These are phyloP conservation scores for Saxophila tyrrhenica DNA, from an alignment of 495 filamentous ascomycete species.

Conservation along the genomic window DNA sequence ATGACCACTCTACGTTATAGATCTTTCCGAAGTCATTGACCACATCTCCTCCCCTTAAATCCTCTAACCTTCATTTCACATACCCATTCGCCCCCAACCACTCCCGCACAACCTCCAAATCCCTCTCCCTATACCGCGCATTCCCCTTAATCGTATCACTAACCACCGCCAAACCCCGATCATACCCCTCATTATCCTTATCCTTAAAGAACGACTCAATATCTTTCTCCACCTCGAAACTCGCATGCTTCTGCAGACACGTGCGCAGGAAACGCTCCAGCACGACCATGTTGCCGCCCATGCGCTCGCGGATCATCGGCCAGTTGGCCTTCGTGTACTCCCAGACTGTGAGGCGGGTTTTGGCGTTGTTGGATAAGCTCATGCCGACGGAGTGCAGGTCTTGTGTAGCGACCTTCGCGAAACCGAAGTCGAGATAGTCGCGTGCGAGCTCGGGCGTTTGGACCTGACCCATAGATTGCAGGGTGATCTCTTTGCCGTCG, in stretches of 20 bases:
- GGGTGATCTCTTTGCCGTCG: constrained; percentile 78
- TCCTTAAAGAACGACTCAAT: constrained; percentile 73
- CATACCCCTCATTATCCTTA: constrained; percentile 71
- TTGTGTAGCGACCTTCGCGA: constrained; percentile 64
- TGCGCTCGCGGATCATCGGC: constrained; percentile 49
- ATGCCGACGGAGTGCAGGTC: constrained; percentile 75
- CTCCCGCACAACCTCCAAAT: constrained; percentile 52
- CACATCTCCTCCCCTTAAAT: too few relatives aligned
- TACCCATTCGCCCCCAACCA: constrained; percentile 62
- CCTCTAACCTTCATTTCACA: constrained; percentile 13
- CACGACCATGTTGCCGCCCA: constrained; percentile 72
- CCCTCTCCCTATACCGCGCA: constrained; percentile 64
- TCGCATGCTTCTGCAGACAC: constrained; percentile 65
- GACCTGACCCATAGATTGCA: constrained; percentile 64
- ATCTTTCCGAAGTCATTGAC: too few relatives aligned
- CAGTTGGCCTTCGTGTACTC: constrained; percentile 73
- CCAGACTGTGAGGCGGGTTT: constrained; percentile 63
- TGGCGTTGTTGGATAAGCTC: constrained; percentile 58
- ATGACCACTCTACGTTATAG: not conserved
- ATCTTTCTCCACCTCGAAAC: constrained; percentile 54
- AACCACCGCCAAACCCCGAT: constrained; percentile 65
- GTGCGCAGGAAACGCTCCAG: constrained; percentile 76
- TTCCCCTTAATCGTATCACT: constrained; percentile 69
- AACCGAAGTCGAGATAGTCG: constrained; percentile 64
- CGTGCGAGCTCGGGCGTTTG: constrained; percentile 55